Conservation (phyloP, 805 yeast genomes). For the Kluyveromyces wickerhamii region DNA sequence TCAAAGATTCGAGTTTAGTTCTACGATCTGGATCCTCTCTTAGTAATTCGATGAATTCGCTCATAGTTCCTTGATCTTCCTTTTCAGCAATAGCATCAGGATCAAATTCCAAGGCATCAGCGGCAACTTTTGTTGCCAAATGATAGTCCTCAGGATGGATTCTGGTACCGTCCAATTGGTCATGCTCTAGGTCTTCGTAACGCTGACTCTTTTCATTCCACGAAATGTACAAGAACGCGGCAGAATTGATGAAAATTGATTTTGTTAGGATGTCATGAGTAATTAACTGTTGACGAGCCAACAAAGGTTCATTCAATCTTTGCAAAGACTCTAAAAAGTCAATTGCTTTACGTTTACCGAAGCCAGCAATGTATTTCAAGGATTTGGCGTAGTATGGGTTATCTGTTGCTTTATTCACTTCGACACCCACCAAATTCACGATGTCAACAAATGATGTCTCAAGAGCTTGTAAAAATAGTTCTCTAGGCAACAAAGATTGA, state of each 20-base stretch:
- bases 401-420: conserved; percentile 82
- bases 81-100: conserved; percentile 81
- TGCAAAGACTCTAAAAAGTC: conserved; percentile 79
- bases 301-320: conserved; percentile 37
- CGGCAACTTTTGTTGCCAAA: conserved; percentile 93
- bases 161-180: conserved; percentile 86
- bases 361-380: conserved; percentile 77
- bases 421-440: conserved; percentile 87
- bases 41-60: conserved; percentile 33
- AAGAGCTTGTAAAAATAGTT: conserved; percentile 53
- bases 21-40: conserved; percentile 69
- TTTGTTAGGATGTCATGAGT: conserved; percentile 73
- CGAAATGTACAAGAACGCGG: conserved; percentile 79
- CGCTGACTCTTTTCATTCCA: conserved; percentile 41
- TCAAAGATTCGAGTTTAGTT: conserved; percentile 77
- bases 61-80: conserved; percentile 33
- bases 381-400: conserved; percentile 55
- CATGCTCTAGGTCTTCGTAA: conserved; percentile 52
- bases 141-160: conserved; percentile 98
- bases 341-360: conserved; percentile 92
- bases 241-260: conserved; percentile 81
- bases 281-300: conserved; percentile 82
- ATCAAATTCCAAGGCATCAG: conserved; percentile 92
- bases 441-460: conserved; percentile 84
- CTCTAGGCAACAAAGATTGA: conserved; percentile 64